These are phyloP conservation scores for Pachyrhizus erosus DNA, from an alignment of 306 rosid genomes.

Conservation along the genomic window DNA sequence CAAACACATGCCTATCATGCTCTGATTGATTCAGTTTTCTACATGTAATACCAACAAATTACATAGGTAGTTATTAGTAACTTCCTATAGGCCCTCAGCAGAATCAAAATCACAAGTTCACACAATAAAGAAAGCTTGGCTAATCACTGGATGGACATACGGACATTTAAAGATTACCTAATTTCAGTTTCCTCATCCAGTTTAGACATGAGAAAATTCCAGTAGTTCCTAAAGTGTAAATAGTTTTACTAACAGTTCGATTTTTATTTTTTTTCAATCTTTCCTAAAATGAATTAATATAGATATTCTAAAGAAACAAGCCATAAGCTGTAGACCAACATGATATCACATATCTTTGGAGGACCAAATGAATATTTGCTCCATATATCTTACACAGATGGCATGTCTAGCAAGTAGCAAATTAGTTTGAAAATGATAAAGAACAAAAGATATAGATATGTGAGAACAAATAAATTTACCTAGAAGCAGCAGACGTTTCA, in stretches of 20 bases:
- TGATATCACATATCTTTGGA: slow-evolving; percentile 6
- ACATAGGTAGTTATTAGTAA: background rate
- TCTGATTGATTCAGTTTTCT: background rate
- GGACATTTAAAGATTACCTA: background rate
- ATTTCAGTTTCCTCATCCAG: slow-evolving; percentile 32
- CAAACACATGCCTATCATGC: background rate
- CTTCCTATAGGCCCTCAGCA: background rate
- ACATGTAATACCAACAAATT: slow-evolving; percentile 18
- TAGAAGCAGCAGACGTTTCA: slow-evolving; percentile 89
- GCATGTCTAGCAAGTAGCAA: slow-evolving; percentile 12
- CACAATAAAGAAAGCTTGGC: slow-evolving; percentile 14
- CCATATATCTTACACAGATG: background rate
- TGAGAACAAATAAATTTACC: slow-evolving; percentile 59
- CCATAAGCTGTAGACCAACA: slow-evolving; percentile 24
- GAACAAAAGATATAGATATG: slow-evolving; percentile 6
- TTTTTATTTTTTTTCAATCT: background rate
- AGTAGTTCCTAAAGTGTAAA: background rate
- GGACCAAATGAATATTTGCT: slow-evolving; percentile 9
- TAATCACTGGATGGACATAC: background rate
- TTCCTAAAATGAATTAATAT: slow-evolving; percentile 26
- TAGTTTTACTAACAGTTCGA: background rate
- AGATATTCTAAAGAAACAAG: slow-evolving; percentile 34
- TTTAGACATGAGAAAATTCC: background rate
- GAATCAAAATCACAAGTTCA: background rate
- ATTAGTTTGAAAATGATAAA: slow-evolving; percentile 38